Percentiles rank a stretch among this genome's conserved stretches.
Evolutionary conservation across 1,284 basidiomycete species (phyloP).

Genomic region (Apiotrichum gracile): DNA sequence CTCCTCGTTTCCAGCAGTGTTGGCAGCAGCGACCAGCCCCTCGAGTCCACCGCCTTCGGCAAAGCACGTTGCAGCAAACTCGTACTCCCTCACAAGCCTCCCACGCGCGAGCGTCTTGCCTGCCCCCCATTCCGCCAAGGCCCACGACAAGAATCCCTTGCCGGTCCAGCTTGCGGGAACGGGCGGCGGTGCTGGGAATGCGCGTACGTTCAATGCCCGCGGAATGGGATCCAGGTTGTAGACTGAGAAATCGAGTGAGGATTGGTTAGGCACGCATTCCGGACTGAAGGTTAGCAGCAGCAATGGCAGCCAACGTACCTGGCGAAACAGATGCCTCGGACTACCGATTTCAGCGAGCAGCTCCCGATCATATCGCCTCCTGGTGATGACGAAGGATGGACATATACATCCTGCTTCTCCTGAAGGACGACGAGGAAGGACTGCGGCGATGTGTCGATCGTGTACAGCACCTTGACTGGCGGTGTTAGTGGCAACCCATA

Average conservation of each 20-base stretch:
- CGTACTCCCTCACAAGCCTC: slow-evolving; percentile 32
- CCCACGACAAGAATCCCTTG: slow-evolving; percentile 42
- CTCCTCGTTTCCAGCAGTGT: slow-evolving; percentile 11
- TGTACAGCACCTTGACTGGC: slow-evolving; percentile 43
- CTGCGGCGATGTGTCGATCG: slow-evolving; percentile 34
- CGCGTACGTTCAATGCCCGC: background rate
- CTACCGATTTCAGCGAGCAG: slow-evolving; percentile 33
- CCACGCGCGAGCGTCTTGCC: slow-evolving; percentile 36
- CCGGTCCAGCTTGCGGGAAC: slow-evolving; percentile 28
- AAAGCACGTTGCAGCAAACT: slow-evolving; percentile 31
- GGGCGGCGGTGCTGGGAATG: slow-evolving; percentile 3
- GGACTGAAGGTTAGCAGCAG: slow-evolving; percentile 23
- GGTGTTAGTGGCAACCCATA: background rate
- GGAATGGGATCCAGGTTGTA: slow-evolving; percentile 38
- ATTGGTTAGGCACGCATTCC: slow-evolving; percentile 35
- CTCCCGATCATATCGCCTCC: slow-evolving; percentile 23
- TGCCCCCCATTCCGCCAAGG: slow-evolving; percentile 22
- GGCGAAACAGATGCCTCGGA: slow-evolving; percentile 39
- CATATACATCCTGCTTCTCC: slow-evolving; percentile 35
- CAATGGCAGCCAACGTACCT: slow-evolving; percentile 28
- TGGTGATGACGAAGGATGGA: slow-evolving; percentile 22
- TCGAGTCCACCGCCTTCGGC: slow-evolving; percentile 34
- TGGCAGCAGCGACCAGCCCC: slow-evolving; percentile 35
- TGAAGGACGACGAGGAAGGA: slow-evolving; percentile 37
- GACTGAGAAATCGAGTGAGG: slow-evolving; percentile 38